A percentile compares a stretch with the other conserved stretches of the same genome.
Evolutionary conservation across 2,329 filamentous ascomycete species (phyloP).

Genomic region (Fusarium humuli): DNA sequence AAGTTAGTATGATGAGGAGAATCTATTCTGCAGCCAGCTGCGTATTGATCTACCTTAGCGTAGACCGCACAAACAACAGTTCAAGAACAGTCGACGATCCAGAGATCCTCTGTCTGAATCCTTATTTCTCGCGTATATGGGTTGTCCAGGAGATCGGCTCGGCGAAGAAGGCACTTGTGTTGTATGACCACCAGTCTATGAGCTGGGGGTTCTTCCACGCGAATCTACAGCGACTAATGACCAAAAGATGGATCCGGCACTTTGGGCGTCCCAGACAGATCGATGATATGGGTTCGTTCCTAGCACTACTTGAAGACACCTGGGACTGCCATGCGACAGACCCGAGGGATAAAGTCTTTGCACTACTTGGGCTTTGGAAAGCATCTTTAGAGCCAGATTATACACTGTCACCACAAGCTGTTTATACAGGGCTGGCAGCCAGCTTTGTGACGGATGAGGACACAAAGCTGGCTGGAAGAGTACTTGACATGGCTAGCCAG

Average conservation of each 20-base stretch:
- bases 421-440: background rate
- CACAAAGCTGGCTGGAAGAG: accelerated
- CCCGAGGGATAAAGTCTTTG: conserved; percentile 8
- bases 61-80: accelerated
- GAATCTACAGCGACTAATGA: accelerated
- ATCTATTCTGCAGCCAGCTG: background rate
- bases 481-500: background rate
- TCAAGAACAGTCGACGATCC: background rate
- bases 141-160: background rate
- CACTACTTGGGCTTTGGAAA: background rate
- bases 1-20: background rate
- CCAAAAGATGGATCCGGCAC: background rate
- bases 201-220: background rate
- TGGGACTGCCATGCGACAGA: background rate
- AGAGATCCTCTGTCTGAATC: background rate
- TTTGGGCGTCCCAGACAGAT: background rate
- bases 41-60: background rate
- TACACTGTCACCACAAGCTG: background rate
- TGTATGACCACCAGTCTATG: background rate
- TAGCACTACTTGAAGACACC: background rate
- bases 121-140: conserved; percentile 9
- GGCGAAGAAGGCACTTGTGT: accelerated
- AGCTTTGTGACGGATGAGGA: accelerated
- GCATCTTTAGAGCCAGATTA: accelerated
- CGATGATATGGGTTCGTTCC: background rate